Base-by-base conservation (phyloP, 345 rosid genomes). In the Populus deltoides region DNA sequence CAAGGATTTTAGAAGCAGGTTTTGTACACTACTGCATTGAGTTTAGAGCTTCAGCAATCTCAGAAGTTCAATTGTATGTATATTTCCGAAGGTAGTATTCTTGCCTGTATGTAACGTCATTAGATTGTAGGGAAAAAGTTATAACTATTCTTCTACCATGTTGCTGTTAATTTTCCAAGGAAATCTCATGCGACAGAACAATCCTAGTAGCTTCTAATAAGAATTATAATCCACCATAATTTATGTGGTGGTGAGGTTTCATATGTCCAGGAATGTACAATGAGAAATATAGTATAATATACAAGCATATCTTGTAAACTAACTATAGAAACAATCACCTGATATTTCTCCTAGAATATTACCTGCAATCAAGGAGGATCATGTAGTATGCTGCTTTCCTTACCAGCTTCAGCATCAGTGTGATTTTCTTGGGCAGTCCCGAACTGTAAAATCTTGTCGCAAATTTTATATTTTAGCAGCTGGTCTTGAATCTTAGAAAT, bases 1-100 rank as follows among this genome's bases (percentile, higher is more conserved):
- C 24, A 13, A 66, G 78, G 81, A 81, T 35, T 81, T 16, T 51
- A 71, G 87, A 41, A 68, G 80, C 80, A 81, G 84, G 78, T 77
- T 80, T 71, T 86, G 84, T 85, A 68, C 36, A 49, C 70, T 67
- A 33, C 51, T 66, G 11, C 20, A 35, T 25, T 24, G 69, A 27
- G 74, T 67, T 35, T 72, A 76, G 82, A 85, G 83, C 85, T 83
- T 70, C 72, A 68, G 47, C 24, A 76, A 80, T 53, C 20, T 22
- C 38, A 69, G 77, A 80, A 75, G 78, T 74, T 82, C 80, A 45
- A 45, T 71, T 35, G 49, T 59, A 31, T 85, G 78, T 77, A 70
- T 68, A 74, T 76, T 79, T 62, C 35, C 63, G 11, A 53, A 70
- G 68, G 61, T 74, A 43, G 18, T 45, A 68, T 61, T 43, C 61